Evolutionary conservation across 129 eudicot species (phyloP), one percentile per base, ranked within the genome.

Genomic region (Chrysanthemum lavandulifolium): DNA sequence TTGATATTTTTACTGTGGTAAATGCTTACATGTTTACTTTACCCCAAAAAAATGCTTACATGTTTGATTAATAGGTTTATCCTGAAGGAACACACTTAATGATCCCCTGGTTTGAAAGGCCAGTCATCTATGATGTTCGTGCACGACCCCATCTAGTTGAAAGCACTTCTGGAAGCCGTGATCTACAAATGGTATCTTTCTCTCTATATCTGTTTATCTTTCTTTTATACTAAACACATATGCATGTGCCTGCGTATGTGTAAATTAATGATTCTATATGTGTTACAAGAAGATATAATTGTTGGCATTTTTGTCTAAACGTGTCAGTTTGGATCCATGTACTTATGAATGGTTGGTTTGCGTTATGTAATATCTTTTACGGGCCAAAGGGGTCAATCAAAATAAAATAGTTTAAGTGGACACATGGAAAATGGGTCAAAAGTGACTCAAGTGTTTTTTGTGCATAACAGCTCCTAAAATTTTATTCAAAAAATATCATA

Each of bases 31-130:
- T 16, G 19, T 29, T 29, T 51, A 19, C 53, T 59, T 25, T 61
- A 18, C 68, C 58, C 3, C 4, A 3, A 29, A 29, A 29, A 48
- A 58, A 29, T 58, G 27, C 31, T 73, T 67, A 23, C 64, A 56
- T 56, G 73, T 55, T 69, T 33, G n/a, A 69, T 69, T 29, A 25
- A 55, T 70, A 80, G 84, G 84, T 80, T 18, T 80, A 80, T 27
- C 84, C 84, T 11, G 84, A 80, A 80, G 84, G 84, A 58, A 80
- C 84, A 6, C 84, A 80, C 72, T 33, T 80, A 67, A 80, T 75
- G 84, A 80, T 80, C 68, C 84, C 84, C 13, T 80, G 84, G 84
- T 80, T 85, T 33, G 86, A 80, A 59, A 80, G 84, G 53, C 80
- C 84, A 63, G 45, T 80, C 73, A 80, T 80, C 25, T 80, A 80